Evolutionary conservation across 1,139 yeast genomes (phyloP), one percentile per base, ranked within the genome.

Genomic region (Geotrichum fermentans): DNA sequence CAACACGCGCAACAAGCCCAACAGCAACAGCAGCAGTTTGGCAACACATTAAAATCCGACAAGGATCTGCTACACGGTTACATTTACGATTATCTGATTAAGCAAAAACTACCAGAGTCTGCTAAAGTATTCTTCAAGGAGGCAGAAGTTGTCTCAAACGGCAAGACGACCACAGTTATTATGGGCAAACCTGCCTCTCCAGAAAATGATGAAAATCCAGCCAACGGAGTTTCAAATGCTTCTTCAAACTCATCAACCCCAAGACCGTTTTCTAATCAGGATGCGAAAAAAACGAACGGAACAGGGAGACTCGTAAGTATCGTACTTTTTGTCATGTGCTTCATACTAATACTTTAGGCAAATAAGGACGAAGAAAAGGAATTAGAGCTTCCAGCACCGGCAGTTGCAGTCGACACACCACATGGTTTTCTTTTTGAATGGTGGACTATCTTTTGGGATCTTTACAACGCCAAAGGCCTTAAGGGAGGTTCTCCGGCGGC

Each of bases 371-470:
- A 29, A n/a, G 40, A 37, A n/a, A 22, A 26, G 14, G 40, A 46
- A 11, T 29, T 29, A 20, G 48, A 40, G n/a, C 46, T 40, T 22
- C 47, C 52, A 10, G 37, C 44, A 13, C 54, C 59, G n/a, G 47
- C 48, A 30, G 61, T 65, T 13, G 68, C 68, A 21, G 63, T 69
- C 49, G 71, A 88, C 62, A 82, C 95, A 3, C 94, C 95, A 0
- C 90, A 83, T 59, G 94, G 96, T 8, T 89, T 87, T 61, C 70
- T 89, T 40, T 82, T 78, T 59, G 97, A 89, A 64, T 90, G 97
- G 97, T 90, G 97, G 97, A 89, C 82, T 69, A 81, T 89, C 29
- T 90, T 89, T 63, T 90, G 97, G 96, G 97, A 90, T 64, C 82
- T 88, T 41, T 87, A 84, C 67, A 85, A 84, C 61, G 95, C 95